Percentiles rank a stretch among this genome's conserved stretches.
These are phyloP conservation scores for Erigeron canadensis DNA, from an alignment of 129 eudicot species.

Conservation along the genomic window DNA sequence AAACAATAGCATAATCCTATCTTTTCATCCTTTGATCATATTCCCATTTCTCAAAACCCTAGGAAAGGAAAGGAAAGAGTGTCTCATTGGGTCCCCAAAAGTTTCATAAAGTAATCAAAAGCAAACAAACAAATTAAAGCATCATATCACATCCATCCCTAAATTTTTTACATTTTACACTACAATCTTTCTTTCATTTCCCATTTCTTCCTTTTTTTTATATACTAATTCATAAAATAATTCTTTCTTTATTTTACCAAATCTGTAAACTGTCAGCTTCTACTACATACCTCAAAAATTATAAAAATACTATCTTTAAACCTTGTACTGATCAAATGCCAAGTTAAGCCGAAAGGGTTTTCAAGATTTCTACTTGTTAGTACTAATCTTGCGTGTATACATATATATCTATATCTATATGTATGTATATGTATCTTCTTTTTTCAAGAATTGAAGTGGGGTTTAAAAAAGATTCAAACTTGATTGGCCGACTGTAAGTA, in stretches of 20 bases:
- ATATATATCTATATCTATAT: not conserved
- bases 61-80: not conserved
- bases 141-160: not conserved
- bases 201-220: conserved; percentile 17
- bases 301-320: conserved; percentile 1
- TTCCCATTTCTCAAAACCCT: conserved; percentile 24
- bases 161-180: conserved; percentile 7
- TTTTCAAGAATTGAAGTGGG: conserved; percentile 4
- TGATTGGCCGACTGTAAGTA: not conserved
- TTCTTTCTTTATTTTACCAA: conserved; percentile 26
- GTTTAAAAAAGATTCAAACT: not conserved
- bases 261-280: conserved; percentile 39
- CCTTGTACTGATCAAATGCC: conserved; percentile 21
- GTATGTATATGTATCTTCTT: not conserved
- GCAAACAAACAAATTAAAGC: not conserved
- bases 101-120: conserved; percentile 16
- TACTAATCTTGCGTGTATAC: not conserved
- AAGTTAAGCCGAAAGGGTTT: not conserved
- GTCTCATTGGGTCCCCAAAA: conserved; percentile 18
- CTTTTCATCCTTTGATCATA: conserved; percentile 27
- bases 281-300: conserved; percentile 10
- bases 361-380: conserved; percentile 1
- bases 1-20: conserved; percentile 8
- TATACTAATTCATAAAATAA: not conserved
- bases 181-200: not conserved